Evolutionary conservation across 805 yeast species (phyloP).

Genomic region (Spathaspora boniae): DNA sequence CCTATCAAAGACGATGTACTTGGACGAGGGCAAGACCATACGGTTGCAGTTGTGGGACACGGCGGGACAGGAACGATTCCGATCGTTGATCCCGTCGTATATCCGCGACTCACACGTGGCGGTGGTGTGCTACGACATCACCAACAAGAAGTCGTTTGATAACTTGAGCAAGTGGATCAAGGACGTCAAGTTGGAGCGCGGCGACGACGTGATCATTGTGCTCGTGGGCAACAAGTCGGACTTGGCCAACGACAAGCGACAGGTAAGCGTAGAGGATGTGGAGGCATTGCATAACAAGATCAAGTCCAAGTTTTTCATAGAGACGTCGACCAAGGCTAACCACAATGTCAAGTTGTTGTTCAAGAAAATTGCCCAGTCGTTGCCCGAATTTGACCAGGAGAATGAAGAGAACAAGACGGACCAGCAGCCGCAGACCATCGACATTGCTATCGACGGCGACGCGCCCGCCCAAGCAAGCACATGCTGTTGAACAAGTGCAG

Average conservation of each 20-base stretch:
- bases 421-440: slow-evolving; percentile 33
- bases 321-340: slow-evolving; percentile 93
- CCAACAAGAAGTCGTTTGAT: slow-evolving; percentile 79
- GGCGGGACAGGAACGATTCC: slow-evolving; percentile 94
- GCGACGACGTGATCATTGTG: slow-evolving; percentile 82
- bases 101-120: slow-evolving; percentile 98
- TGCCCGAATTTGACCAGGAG: slow-evolving; percentile 67
- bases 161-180: slow-evolving; percentile 89
- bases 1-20: slow-evolving; percentile 88
- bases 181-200: slow-evolving; percentile 91
- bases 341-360: slow-evolving; percentile 88
- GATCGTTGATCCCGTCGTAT: slow-evolving; percentile 92
- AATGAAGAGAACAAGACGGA: slow-evolving; percentile 12
- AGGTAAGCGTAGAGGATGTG: slow-evolving; percentile 81
- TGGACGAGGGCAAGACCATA: slow-evolving; percentile 88
- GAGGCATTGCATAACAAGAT: slow-evolving; percentile 68
- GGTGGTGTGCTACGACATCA: slow-evolving; percentile 90
- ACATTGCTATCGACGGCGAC: slow-evolving; percentile 32
- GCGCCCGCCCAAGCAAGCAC: slow-evolving; percentile 11
- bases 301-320: slow-evolving; percentile 79
- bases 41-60: slow-evolving; percentile 97
- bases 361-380: slow-evolving; percentile 83
- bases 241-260: slow-evolving; percentile 66
- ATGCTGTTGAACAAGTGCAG: slow-evolving; percentile 19
- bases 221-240: slow-evolving; percentile 92